These are phyloP conservation scores for Candolleomyces eurysporus DNA, from an alignment of 768 basidiomycete genomes.

Conservation along the genomic window DNA sequence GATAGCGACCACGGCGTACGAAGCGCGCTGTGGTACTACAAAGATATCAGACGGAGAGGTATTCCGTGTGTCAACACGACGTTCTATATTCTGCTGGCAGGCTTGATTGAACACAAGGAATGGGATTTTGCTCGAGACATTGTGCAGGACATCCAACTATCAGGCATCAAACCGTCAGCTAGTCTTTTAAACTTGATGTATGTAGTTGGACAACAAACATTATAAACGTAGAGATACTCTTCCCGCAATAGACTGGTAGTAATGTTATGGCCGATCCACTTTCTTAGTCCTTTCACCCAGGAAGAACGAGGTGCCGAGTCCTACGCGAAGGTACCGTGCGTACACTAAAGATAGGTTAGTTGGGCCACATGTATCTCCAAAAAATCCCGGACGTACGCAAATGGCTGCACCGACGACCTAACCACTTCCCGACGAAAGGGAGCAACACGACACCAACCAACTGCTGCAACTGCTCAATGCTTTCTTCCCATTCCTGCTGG, in stretches of 20 bases:
- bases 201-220: slow-evolving; percentile 34
- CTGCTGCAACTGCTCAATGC: slow-evolving; percentile 78
- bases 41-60: slow-evolving; percentile 53
- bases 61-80: slow-evolving; percentile 58
- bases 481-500: slow-evolving; percentile 94
- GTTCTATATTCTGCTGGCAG: slow-evolving; percentile 74
- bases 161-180: slow-evolving; percentile 43
- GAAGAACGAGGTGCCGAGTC: slow-evolving; percentile 64
- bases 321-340: slow-evolving; percentile 66
- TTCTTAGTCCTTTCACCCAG: slow-evolving; percentile 31
- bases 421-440: slow-evolving; percentile 85
- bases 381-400: slow-evolving; percentile 58
- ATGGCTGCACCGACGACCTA: slow-evolving; percentile 83
- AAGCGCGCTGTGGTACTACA: slow-evolving; percentile 56
- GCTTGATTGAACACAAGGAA: slow-evolving; percentile 54
- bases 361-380: slow-evolving; percentile 1
- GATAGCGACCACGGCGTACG: slow-evolving; percentile 41
- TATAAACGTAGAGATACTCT: neutral
- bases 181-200: slow-evolving; percentile 48
- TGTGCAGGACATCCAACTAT: slow-evolving; percentile 55
- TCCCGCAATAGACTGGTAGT: neutral
- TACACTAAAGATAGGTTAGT: slow-evolving; percentile 47
- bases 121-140: slow-evolving; percentile 63
- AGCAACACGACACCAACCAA: slow-evolving; percentile 77
- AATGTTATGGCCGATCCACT: neutral